Conservation (phyloP, 2,329 filamentous ascomycete genomes). For the Trichoderma lentiforme region DNA sequence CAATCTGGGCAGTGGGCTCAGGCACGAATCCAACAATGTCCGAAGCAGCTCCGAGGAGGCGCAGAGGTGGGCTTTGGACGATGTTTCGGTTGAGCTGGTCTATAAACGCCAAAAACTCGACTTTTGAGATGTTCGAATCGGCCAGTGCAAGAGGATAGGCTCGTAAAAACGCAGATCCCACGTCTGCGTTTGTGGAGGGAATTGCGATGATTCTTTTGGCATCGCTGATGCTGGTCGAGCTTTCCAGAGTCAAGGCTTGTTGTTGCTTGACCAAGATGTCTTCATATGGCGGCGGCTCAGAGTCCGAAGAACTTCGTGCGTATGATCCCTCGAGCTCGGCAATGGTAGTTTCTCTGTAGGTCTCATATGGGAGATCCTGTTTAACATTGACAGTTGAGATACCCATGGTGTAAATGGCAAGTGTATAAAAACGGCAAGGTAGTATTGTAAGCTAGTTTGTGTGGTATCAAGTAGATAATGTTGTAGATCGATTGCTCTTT, state of each 20-base stretch:
- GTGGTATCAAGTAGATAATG: neutral
- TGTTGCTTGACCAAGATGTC: neutral
- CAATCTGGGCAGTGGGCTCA: neutral
- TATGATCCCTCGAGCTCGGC: neutral
- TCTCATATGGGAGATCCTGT: neutral
- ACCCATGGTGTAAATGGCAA: neutral
- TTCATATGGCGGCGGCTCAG: neutral
- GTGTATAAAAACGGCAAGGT: neutral
- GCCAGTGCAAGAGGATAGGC: neutral
- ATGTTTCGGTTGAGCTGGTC: constrained; percentile 1
- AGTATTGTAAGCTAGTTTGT: no score
- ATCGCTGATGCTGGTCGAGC: no score
- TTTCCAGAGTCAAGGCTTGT: neutral
- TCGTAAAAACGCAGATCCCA: neutral
- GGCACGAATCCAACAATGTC: neutral
- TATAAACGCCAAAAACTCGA: neutral
- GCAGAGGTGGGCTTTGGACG: neutral
- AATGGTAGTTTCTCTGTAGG: neutral
- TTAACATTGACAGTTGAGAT: neutral
- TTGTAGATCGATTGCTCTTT: neutral
- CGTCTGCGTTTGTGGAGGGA: neutral
- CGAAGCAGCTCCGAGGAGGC: neutral
- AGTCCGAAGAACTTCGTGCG: neutral
- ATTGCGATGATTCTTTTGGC: neutral
- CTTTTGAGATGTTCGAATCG: neutral